phyloP scores from a whole-genome alignment of 371 early-diverging fungal genomes.

The Mucor velutinosus region DNA sequence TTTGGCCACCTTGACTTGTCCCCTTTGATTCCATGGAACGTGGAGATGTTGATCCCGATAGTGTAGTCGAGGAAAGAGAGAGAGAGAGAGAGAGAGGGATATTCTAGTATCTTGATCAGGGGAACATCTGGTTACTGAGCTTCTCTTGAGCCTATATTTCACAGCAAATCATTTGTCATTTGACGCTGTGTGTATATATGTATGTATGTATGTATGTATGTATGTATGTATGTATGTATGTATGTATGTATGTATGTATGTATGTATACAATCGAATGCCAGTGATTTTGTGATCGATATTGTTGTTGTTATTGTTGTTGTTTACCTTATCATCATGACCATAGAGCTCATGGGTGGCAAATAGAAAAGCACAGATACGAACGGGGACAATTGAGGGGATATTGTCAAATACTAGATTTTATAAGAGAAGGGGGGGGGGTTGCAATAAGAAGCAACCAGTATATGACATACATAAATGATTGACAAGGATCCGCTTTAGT shows the following conservation, averaged over 20 bases:
- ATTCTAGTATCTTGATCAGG: not conserved
- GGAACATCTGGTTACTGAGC: not conserved
- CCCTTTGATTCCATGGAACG: not conserved
- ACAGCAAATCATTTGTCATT: not conserved
- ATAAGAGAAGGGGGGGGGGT: not conserved
- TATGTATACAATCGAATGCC: not conserved
- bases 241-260: not conserved
- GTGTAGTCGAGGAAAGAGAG: not conserved
- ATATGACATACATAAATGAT: not conserved
- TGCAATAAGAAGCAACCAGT: not conserved
- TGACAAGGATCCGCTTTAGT: not conserved
- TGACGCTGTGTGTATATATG: not conserved
- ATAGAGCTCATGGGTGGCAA: not conserved
- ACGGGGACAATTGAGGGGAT: not conserved
- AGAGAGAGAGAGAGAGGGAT: not conserved
- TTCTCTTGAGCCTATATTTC: not conserved
- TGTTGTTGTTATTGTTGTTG: not conserved
- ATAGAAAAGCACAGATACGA: not conserved
- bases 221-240: not conserved
- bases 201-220: no score
- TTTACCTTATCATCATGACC: not conserved
- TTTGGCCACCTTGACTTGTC: not conserved
- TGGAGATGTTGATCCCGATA: not conserved
- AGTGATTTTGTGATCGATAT: not conserved
- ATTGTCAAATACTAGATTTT: not conserved